Conservation (phyloP, 306 rosid species). For the Chamaecrista fasciculata region DNA sequence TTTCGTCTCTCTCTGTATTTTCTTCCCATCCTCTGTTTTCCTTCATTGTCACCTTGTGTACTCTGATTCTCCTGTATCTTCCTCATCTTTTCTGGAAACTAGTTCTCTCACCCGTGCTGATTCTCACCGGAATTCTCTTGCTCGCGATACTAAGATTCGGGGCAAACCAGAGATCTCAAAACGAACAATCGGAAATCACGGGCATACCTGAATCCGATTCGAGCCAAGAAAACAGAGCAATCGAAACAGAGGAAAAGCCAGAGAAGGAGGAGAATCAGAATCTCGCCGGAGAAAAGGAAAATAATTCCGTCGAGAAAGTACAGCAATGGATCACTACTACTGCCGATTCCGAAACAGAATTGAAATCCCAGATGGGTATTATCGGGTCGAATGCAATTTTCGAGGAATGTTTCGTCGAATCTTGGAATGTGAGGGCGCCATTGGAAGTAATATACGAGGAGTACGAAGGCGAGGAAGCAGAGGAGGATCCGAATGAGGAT, state of each 20-base stretch:
- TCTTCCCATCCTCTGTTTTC: constrained; percentile 67
- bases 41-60: constrained; percentile 52
- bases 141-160: constrained; percentile 67
- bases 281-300: constrained; percentile 20
- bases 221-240: constrained; percentile 27
- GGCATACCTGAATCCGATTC: background rate
- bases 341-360: constrained; percentile 25
- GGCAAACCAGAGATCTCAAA: constrained; percentile 52
- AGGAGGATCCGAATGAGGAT: constrained; percentile 20
- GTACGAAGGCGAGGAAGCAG: constrained; percentile 60
- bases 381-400: constrained; percentile 38
- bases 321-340: constrained; percentile 6
- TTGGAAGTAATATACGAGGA: constrained; percentile 79
- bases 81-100: constrained; percentile 48
- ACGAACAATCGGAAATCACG: background rate
- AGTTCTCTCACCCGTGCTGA: constrained; percentile 56
- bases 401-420: constrained; percentile 60
- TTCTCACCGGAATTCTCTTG: constrained; percentile 49
- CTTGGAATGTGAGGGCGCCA: constrained; percentile 79
- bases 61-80: constrained; percentile 54
- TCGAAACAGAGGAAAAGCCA: constrained; percentile 28
- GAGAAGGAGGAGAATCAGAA: background rate
- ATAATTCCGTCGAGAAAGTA: constrained; percentile 32
- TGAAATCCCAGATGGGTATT: constrained; percentile 39
- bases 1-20: constrained; percentile 30